These are phyloP conservation scores for Eimeria praecox DNA, from an alignment of 169 alveolate species.

Conservation along the genomic window DNA sequence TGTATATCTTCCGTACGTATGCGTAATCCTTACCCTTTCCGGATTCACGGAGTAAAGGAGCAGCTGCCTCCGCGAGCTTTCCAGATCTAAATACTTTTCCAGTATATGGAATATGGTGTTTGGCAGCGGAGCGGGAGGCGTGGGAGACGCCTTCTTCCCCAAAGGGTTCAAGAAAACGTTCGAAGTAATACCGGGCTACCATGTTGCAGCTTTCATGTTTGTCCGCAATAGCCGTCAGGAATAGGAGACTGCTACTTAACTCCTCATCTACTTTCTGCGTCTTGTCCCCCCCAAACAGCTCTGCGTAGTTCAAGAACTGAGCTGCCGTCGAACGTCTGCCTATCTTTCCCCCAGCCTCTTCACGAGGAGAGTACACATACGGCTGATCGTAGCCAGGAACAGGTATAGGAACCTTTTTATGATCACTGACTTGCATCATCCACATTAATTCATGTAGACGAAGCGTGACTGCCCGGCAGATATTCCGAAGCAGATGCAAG, in stretches of 20 bases:
- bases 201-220: not conserved
- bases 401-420: not conserved
- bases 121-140: not conserved
- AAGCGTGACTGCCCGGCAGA: not conserved
- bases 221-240: not conserved
- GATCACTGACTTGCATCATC: not conserved
- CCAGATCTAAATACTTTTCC: not conserved
- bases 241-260: not conserved
- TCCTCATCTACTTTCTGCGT: not conserved
- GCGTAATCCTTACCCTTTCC: not conserved
- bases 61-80: not conserved
- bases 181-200: not conserved
- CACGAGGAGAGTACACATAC: not conserved
- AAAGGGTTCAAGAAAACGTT: not conserved
- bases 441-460: constrained; percentile 3
- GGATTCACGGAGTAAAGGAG: not conserved
- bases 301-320: not conserved
- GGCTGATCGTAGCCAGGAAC: constrained; percentile 36
- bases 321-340: not conserved
- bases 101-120: not conserved
- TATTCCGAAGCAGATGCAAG: not conserved
- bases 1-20: not conserved
- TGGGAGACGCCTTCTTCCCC: not conserved
- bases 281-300: not conserved
- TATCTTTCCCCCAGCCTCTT: not conserved